Base-by-base conservation (phyloP, 805 yeast species). In the Nakazawaea sp. region DNA sequence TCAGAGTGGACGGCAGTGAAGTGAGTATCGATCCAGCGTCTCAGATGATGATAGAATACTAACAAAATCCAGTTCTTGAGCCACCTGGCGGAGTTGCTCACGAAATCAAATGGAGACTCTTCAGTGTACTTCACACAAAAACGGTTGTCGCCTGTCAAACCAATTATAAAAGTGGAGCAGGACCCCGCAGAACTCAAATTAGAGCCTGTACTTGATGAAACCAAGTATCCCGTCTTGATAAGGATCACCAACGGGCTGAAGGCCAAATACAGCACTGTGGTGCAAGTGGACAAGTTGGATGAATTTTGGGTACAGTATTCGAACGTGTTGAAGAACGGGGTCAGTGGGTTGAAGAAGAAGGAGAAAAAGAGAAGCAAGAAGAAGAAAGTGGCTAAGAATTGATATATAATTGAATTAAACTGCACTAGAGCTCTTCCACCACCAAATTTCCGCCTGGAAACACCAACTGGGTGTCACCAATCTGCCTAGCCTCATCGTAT, bases 301-400 rank as follows among this genome's bases (percentile, higher is more conserved):
- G 55, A 63, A 42, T 89, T 89, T 55, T 89, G 96, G 96, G 55
- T 58, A 30, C 78, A 76, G 18, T 89, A 88, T 58, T 61, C 85
- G 1, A 76, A 75, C 30, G 72, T 72, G 0, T 66, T 88, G 39
- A 88, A 85, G 53, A 53, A 66, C 17, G 89, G 92, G 4, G 75
- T 84, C 56, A 62, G 63, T 3, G 96, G 95, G 1, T 68, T 89
- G 56, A 72, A 77, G 53, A 85, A 81, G 72, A 87, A 85, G 64
- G 86, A 83, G 42, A 86, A 85, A 67, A 78, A 78, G 60, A 79
- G 77, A 67, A 72, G 70, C 62, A 78, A 75, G 63, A 67, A 70
- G 53, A 69, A 66, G 61, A 45, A 65, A 56, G 34, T 33, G 4
- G 11, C 57, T 30, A 60, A 58, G 40, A 42, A 40, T 25, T 38